Percentiles rank a stretch among this genome's conserved stretches.
phyloP scores from a whole-genome alignment of 306 rosid genomes.

The Lupinus albus region DNA sequence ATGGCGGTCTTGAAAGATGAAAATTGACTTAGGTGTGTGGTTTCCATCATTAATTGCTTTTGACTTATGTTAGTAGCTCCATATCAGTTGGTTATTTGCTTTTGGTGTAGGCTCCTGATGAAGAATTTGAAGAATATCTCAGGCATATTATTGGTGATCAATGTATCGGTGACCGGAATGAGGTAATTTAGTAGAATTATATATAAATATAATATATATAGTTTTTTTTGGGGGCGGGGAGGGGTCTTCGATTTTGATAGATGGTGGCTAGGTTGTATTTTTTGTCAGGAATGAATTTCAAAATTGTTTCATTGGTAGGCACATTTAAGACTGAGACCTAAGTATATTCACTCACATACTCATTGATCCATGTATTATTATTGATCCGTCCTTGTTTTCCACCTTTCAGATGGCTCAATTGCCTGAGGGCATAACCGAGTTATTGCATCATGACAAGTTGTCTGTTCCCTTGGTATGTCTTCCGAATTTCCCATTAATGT shows the following conservation, averaged over 20 bases:
- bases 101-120: conserved; percentile 87
- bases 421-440: conserved; percentile 95
- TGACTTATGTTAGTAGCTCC: conserved; percentile 37
- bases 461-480: conserved; percentile 79
- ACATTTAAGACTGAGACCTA: not conserved
- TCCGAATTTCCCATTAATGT: conserved; percentile 31
- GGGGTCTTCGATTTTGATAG: no score
- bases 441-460: conserved; percentile 81
- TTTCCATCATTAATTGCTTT: conserved; percentile 16
- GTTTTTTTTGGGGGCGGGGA: no score
- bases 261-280: not conserved
- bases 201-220: no score
- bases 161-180: conserved; percentile 76
- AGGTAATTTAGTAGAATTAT: conserved; percentile 55
- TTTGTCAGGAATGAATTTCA: conserved; percentile 2
- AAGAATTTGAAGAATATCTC: conserved; percentile 92
- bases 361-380: conserved; percentile 23
- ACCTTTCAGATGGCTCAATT: conserved; percentile 89
- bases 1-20: conserved; percentile 11
- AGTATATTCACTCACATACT: not conserved
- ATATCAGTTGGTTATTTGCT: conserved; percentile 28
- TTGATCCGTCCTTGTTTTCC: conserved; percentile 41
- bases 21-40: no score
- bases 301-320: not conserved
- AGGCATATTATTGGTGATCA: conserved; percentile 80